phyloP scores from a whole-genome alignment of 2,329 filamentous ascomycete genomes.

The Calonectria pseudoturangicola region DNA sequence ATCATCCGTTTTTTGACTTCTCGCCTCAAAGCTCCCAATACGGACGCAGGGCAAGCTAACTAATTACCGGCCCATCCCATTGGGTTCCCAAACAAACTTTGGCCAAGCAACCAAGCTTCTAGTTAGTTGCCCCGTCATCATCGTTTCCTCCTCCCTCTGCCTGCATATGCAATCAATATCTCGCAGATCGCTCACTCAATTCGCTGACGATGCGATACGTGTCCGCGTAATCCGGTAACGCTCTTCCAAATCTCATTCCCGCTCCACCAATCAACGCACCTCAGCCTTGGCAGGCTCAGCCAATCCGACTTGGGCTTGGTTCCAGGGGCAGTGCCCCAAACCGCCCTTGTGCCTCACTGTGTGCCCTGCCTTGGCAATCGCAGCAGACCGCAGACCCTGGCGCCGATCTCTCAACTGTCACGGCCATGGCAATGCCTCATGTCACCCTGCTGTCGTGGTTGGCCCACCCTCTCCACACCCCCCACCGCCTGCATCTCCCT shows the following conservation, averaged over 20 bases:
- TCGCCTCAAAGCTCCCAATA: conserved; percentile 1
- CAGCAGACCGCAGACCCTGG: conserved; percentile 13
- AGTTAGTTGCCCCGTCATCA: neutral
- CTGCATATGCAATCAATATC: conserved; percentile 1
- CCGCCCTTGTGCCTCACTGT: conserved; percentile 28
- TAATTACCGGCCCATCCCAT: conserved; percentile 20
- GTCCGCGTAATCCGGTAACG: conserved; percentile 19
- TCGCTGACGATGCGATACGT: conserved; percentile 3
- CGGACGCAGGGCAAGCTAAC: neutral
- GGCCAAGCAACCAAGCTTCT: neutral
- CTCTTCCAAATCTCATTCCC: conserved; percentile 38
- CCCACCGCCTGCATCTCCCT: neutral
- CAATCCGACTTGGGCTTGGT: conserved; percentile 12
- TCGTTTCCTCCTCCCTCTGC: neutral
- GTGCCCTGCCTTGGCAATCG: conserved; percentile 34
- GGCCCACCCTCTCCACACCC: conserved; percentile 10
- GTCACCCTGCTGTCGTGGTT: conserved; percentile 46
- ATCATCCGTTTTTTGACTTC: conserved; percentile 7
- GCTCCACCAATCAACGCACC: conserved; percentile 24
- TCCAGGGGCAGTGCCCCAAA: conserved; percentile 27
- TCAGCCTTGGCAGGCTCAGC: conserved; percentile 29
- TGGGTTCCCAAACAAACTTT: conserved; percentile 10
- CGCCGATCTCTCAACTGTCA: conserved; percentile 27
- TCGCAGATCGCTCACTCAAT: conserved; percentile 15
- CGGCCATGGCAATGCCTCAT: conserved; percentile 34